Base-by-base conservation (phyloP, 805 yeast genomes). In the Cyberlindnera amylophila region DNA sequence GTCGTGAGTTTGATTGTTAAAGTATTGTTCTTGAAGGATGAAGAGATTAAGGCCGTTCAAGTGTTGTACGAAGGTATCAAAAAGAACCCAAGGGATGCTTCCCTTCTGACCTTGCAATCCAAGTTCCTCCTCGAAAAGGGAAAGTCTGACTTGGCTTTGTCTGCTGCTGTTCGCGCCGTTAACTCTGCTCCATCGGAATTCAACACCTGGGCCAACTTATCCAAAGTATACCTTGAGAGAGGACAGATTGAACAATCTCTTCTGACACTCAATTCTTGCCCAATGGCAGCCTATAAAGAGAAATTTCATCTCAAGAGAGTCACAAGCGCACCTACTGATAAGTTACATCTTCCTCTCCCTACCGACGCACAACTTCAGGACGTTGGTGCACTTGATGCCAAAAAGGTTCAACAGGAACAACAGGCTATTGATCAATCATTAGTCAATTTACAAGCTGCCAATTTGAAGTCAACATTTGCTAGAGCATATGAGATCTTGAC, bases 161-260 rank as follows among this genome's bases (percentile, higher is more conserved):
- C 72, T 31, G 65, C 77, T 44, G 82, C 86, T 1, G 71, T 71
- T 40, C 77, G 71, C 57, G 82, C 87, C 1, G 88, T 83, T 4
- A 79, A 80, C 53, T 71, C 81, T 2, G 71, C 84, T 1, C 95
- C 95, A 3, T 81, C 89, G 6, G 85, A 80, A 53, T 85, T 84
- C 60, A 74, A 70, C 50, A 77, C 88, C 3, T 86, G 95, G 95
- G 72, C 82, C 4, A 63, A 76, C 44, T 62, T 86, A 44, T 85
- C 84, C 8, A 72, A 72, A 51, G 74, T 78, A 1, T 84, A 85
- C 59, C 76, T 84, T 31, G 72, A 73, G 34, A 58, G 77, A 39
- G 79, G 79, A 21, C 82, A 83, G 60, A 77, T 78, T 58, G 90
- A 84, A 57, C 75, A 82, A 51, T 86, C 93, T 1, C 67, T 86